Conservation (phyloP, 2,329 filamentous ascomycete genomes). For the Colletotrichum lentis region DNA sequence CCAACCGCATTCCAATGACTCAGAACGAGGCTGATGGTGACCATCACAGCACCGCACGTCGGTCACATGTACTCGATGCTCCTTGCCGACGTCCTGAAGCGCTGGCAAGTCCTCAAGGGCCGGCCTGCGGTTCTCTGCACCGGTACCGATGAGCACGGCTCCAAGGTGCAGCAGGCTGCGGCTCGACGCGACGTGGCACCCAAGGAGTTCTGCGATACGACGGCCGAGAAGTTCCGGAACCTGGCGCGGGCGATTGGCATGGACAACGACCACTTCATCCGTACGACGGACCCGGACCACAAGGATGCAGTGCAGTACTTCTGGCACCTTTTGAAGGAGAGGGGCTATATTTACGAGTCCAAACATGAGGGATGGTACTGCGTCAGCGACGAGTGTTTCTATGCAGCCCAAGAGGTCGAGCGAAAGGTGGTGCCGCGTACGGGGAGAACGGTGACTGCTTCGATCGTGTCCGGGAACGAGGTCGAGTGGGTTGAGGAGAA, state of each 20-base stretch:
- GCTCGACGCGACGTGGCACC: slow-evolving; percentile 73
- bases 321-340: slow-evolving; percentile 81
- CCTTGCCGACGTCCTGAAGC: slow-evolving; percentile 87
- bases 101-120: slow-evolving; percentile 84
- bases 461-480: slow-evolving; percentile 85
- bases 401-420: slow-evolving; percentile 79
- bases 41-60: slow-evolving; percentile 79
- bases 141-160: slow-evolving; percentile 95
- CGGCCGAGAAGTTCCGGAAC: slow-evolving; percentile 79
- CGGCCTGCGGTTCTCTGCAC: slow-evolving; percentile 79
- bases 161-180: slow-evolving; percentile 94
- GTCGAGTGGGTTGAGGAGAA: slow-evolving; percentile 94
- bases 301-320: slow-evolving; percentile 86
- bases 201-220: slow-evolving; percentile 87
- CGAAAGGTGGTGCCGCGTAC: slow-evolving; percentile 79
- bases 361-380: slow-evolving; percentile 97
- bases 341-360: slow-evolving; percentile 81
- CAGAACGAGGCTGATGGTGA: slow-evolving; percentile 37
- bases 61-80: slow-evolving; percentile 95
- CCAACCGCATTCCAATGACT: not conserved
- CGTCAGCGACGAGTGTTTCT: slow-evolving; percentile 96
- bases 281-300: slow-evolving; percentile 87
- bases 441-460: slow-evolving; percentile 83
- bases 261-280: slow-evolving; percentile 85
- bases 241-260: slow-evolving; percentile 76